phyloP scores from a whole-genome alignment of 1,284 basidiomycete genomes.

The Agaricales sp. region DNA sequence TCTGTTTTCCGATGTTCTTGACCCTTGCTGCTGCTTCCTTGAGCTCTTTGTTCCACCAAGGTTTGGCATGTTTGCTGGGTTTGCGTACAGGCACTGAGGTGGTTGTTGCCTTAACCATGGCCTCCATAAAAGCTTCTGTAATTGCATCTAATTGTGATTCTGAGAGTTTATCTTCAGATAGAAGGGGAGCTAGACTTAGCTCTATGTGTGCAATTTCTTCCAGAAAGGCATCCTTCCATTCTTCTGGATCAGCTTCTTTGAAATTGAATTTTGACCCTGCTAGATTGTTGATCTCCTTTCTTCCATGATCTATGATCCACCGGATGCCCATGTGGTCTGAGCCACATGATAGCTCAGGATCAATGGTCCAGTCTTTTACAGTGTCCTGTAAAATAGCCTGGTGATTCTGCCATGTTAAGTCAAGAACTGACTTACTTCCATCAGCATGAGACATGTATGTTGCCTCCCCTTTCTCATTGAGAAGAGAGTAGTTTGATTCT shows the following conservation, averaged over 20 bases:
- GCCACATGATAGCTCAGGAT: conserved; percentile 7
- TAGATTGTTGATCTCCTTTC: conserved; percentile 8
- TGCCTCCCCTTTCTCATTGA: conserved; percentile 13
- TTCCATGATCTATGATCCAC: conserved; percentile 9
- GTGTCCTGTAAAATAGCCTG: conserved; percentile 7
- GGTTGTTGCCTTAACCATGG: neutral
- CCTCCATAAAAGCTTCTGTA: neutral
- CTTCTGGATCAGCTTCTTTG: conserved; percentile 4
- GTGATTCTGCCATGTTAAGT: conserved; percentile 12
- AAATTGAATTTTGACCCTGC: conserved; percentile 8
- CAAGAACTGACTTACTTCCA: conserved; percentile 9
- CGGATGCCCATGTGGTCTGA: conserved; percentile 12
- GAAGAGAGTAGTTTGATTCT: conserved; percentile 10
- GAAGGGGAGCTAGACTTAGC: neutral
- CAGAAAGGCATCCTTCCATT: conserved; percentile 3
- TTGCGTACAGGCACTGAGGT: neutral
- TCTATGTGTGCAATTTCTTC: neutral
- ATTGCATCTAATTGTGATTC: neutral
- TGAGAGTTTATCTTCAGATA: neutral
- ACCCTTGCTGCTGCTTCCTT: neutral
- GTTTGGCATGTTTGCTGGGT: conserved; percentile 1
- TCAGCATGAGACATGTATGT: conserved; percentile 11
- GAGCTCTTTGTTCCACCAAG: neutral
- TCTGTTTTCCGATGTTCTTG: neutral
- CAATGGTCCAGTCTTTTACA: conserved; percentile 10